Evolutionary conservation across 2,329 filamentous ascomycete species (phyloP).

Genomic region (Eutypella sp.): DNA sequence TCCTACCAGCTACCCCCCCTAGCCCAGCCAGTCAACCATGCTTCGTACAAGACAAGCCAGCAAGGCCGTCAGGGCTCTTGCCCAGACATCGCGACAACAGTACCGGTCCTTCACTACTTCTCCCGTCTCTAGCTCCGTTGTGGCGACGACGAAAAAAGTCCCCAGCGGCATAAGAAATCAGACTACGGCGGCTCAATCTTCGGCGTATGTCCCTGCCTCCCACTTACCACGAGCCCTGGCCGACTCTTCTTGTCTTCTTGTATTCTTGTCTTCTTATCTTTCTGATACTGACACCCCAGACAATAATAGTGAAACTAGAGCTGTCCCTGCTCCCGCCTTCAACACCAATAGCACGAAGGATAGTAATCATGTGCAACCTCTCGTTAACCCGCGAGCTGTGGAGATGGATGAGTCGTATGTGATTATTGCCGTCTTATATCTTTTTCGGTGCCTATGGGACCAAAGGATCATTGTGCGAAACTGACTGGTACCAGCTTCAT

Average conservation of each 20-base stretch:
- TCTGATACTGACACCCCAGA: conserved; percentile 12
- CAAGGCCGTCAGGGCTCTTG: conserved; percentile 42
- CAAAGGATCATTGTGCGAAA: neutral
- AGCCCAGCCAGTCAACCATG: conserved; percentile 33
- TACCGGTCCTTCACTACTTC: conserved; percentile 37
- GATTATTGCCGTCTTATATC: neutral
- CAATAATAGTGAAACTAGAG: conserved; percentile 50
- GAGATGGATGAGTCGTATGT: neutral
- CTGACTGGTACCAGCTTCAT: conserved; percentile 59
- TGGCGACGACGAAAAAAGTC: conserved; percentile 34
- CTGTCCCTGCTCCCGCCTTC: conserved; percentile 59
- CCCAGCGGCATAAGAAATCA: conserved; percentile 41
- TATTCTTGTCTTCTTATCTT: conserved; percentile 2
- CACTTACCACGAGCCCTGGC: too few relatives aligned
- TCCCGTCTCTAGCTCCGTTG: conserved; percentile 29
- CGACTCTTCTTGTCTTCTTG: too few relatives aligned
- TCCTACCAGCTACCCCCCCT: neutral
- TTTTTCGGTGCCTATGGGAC: neutral
- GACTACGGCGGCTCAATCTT: conserved; percentile 42
- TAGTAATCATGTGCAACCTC: neutral
- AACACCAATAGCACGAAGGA: conserved; percentile 40
- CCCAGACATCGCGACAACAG: conserved; percentile 30
- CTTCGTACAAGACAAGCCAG: conserved; percentile 44
- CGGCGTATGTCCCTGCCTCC: conserved; percentile 45
- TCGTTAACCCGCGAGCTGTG: neutral